phyloP scores from a whole-genome alignment of 2,329 filamentous ascomycete species.

The Helotiales sp. region DNA sequence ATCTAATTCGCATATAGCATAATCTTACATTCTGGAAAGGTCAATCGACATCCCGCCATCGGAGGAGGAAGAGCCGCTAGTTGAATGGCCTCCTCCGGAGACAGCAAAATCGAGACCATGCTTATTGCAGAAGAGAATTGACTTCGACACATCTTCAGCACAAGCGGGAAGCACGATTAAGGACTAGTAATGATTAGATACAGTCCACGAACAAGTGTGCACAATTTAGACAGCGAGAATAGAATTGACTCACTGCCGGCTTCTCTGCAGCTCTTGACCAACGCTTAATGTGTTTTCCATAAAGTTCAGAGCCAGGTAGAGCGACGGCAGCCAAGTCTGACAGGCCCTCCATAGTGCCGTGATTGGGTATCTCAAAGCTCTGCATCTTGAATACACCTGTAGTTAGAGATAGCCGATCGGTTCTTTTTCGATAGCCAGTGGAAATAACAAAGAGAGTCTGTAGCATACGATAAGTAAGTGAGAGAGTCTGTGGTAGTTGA shows the following conservation, averaged over 20 bases:
- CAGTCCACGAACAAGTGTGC: not conserved
- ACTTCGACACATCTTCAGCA: conserved; percentile 27
- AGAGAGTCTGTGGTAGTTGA: not conserved
- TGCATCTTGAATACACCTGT: not conserved
- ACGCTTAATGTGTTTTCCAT: conserved; percentile 19
- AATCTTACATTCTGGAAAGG: conserved; percentile 29
- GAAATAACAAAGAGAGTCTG: not conserved
- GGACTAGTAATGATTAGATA: conserved; percentile 22
- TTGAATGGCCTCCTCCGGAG: conserved; percentile 30
- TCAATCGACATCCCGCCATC: conserved; percentile 35
- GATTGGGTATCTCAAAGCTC: not conserved
- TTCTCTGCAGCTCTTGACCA: conserved; percentile 35
- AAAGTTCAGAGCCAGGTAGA: not conserved
- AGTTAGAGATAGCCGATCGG: too few species aligned
- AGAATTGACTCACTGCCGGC: conserved; percentile 30
- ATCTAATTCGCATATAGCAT: conserved; percentile 13
- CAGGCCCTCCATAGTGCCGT: not conserved
- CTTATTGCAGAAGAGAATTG: conserved; percentile 26
- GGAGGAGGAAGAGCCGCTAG: conserved; percentile 30
- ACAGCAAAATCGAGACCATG: conserved; percentile 28
- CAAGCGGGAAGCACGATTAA: conserved; percentile 29
- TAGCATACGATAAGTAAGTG: not conserved
- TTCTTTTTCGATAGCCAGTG: not conserved
- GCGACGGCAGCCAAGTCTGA: not conserved
- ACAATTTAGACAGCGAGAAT: not conserved